Base-by-base conservation (phyloP, 2,329 filamentous ascomycete species). In the Colletotrichum kahawae region DNA sequence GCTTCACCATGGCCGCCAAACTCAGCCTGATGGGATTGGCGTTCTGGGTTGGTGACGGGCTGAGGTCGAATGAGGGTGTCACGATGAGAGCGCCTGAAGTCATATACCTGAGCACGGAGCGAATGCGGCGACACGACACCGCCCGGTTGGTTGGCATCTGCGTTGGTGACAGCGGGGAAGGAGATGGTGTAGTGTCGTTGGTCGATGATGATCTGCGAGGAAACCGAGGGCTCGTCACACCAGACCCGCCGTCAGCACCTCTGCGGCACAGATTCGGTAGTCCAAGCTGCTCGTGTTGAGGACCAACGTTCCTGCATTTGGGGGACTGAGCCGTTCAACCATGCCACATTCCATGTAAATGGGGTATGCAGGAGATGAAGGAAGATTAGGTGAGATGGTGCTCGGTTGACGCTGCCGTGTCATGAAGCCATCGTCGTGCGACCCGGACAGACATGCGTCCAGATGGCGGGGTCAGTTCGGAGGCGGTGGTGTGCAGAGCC, bases 361-460 rank as follows among this genome's bases (percentile, higher is more conserved):
- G 38, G 67, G 34, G 48, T 38, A 27, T 29, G 59, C 66, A 21
- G 60, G 34, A 63, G 21, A 43, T 43, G 34, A 27, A 31, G 33
- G 27, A 13, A 72, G 43, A 57, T 43, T 43, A 51, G 56, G 34
- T 64, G 54, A 24, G 34, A 54, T 54, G 48, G 48, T 51, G 27
- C 56, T 75, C 63, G 73, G 63, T 68, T 64, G 38, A 68, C 57
- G 33, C 33, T 63, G 34, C 27, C 16, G 33, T 67, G 24, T 38
- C 16, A 67, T 75, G 69, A 67, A 43, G 72, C 69, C 56, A 72
- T 75, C 72, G 69, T 59, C 69, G 69, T 64, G 63, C 64, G 64
- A 73, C 69, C 13, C 27, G 51, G 27, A 33, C 27, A 43, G 38
- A 48, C 48, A 43, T 33, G 13, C 31, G 36, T 21, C 18, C 27